Evolutionary conservation across 345 rosid species (phyloP).

Genomic region (Eucalyptus regnans): DNA sequence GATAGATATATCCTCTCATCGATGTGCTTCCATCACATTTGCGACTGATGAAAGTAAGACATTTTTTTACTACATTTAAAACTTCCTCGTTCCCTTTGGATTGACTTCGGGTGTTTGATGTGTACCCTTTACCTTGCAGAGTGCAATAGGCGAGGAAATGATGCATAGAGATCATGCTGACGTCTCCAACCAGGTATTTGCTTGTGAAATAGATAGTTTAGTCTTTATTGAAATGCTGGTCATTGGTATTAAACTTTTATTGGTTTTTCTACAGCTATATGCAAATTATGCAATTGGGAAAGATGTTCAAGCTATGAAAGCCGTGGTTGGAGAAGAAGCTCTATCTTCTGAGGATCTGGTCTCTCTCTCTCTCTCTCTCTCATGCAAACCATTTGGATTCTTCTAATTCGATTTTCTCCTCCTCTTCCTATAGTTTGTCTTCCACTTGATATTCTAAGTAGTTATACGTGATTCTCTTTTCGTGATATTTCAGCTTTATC

Average conservation of each 20-base stretch:
- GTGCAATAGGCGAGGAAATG: no score
- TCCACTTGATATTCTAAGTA: not conserved
- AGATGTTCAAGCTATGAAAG: slow-evolving; percentile 98
- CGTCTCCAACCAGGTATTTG: no score
- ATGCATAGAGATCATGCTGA: no score
- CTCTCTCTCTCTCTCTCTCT: not conserved
- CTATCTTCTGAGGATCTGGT: slow-evolving; percentile 97
- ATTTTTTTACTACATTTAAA: no score
- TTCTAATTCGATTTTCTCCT: not conserved
- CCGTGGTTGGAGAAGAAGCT: slow-evolving; percentile 99
- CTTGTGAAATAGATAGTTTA: no score
- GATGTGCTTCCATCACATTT: no score
- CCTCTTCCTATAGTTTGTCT: not conserved
- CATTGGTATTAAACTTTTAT: not conserved
- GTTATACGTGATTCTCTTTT: not conserved
- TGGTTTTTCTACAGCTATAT: slow-evolving; percentile 42
- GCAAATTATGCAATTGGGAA: slow-evolving; percentile 95
- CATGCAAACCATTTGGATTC: not conserved
- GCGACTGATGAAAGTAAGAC: no score
- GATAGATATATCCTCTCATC: no score
- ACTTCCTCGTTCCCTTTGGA: no score
- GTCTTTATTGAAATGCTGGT: not conserved
- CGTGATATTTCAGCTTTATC: slow-evolving; percentile 47
- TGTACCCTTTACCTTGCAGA: no score
- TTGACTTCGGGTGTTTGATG: no score